phyloP scores from a whole-genome alignment of 225 moss, liverwort and hornwort species.

The Pseudoscleropodium purum region DNA sequence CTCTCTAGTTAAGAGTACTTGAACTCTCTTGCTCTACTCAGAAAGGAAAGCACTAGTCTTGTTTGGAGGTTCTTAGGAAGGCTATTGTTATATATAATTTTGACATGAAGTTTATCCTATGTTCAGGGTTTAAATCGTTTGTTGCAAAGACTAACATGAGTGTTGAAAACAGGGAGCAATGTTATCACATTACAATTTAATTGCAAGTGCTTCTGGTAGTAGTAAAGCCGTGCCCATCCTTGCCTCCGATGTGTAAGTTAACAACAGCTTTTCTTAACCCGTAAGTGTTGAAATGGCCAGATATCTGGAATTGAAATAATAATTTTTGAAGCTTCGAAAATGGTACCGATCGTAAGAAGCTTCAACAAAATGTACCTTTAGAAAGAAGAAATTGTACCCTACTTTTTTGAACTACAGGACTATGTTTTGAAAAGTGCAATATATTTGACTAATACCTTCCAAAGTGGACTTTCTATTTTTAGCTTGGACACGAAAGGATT shows the following conservation, averaged over 20 bases:
- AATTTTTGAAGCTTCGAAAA: not conserved
- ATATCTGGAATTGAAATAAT: not conserved
- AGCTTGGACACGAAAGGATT: not conserved
- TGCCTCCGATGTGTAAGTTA: slow-evolving; percentile 58
- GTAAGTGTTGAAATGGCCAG: too few species aligned
- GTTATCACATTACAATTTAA: slow-evolving; percentile 64
- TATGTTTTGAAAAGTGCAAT: not conserved
- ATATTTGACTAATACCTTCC: not conserved
- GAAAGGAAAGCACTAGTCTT: not conserved
- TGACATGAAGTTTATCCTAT: not conserved
- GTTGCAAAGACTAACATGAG: not conserved
- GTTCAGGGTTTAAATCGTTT: not conserved
- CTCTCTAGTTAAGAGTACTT: not conserved
- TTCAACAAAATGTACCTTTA: not conserved
- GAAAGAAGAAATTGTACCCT: not conserved
- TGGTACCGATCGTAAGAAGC: not conserved
- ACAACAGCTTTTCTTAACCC: not conserved
- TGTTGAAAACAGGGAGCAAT: slow-evolving; percentile 60
- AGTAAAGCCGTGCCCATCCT: slow-evolving; percentile 13
- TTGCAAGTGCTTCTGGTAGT: slow-evolving; percentile 68
- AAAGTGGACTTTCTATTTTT: not conserved
- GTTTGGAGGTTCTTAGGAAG: not conserved
- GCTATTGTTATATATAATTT: not conserved
- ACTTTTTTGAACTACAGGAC: not conserved
- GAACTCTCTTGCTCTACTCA: not conserved